Percentiles rank a stretch among this genome's conserved stretches.
Evolutionary conservation across 345 rosid genomes (phyloP).

Genomic region (Sonneratia caseolaris): DNA sequence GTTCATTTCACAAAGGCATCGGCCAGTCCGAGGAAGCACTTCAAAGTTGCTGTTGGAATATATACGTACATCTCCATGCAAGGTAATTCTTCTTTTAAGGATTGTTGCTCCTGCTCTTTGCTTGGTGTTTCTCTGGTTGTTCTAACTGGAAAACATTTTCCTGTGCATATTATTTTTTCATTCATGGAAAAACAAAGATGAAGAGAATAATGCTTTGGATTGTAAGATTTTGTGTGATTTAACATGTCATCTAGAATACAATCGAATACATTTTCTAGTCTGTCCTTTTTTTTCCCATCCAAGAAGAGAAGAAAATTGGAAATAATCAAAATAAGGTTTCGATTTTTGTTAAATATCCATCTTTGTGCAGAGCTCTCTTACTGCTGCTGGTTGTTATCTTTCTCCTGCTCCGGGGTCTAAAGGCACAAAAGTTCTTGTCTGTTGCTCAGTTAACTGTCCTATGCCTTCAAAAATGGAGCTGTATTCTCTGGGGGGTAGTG

Average conservation of each 20-base stretch:
- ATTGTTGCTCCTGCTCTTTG: background rate
- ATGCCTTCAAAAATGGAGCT: slow-evolving; percentile 42
- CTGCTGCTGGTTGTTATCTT: slow-evolving; percentile 92
- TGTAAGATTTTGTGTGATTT: background rate
- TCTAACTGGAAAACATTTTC: background rate
- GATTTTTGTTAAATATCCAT: background rate
- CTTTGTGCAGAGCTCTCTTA: slow-evolving; percentile 49
- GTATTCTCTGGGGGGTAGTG: slow-evolving; percentile 17
- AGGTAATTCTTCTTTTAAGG: slow-evolving; percentile 32
- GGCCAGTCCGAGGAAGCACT: slow-evolving; percentile 70
- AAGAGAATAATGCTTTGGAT: background rate
- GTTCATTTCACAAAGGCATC: slow-evolving; percentile 85
- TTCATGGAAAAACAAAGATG: background rate
- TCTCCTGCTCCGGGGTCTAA: slow-evolving; percentile 80
- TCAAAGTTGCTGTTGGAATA: slow-evolving; percentile 63
- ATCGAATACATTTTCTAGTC: too few species aligned
- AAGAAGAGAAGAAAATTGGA: background rate
- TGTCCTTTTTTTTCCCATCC: too few species aligned
- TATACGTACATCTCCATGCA: slow-evolving; percentile 55
- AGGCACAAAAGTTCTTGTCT: slow-evolving; percentile 67
- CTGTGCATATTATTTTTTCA: background rate
- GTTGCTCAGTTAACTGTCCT: slow-evolving; percentile 61
- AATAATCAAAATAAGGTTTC: background rate
- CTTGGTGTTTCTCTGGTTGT: background rate
- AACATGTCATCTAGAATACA: too few species aligned